Base-by-base conservation (phyloP, 331 rosid species). In the Acacia pycnantha region DNA sequence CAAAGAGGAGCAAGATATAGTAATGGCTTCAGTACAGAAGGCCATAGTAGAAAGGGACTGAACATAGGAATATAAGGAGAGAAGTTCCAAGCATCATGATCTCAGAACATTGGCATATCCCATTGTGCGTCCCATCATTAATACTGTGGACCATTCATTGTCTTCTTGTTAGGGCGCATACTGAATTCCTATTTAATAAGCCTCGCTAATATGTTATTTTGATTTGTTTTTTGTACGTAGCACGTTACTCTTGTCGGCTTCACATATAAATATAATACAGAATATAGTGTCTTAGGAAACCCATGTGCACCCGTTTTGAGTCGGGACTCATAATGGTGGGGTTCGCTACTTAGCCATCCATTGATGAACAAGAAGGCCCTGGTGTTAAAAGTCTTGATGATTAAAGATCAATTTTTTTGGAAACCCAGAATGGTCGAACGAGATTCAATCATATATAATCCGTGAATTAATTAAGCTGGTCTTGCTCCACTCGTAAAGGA, bases 241-340 rank as follows among this genome's bases (percentile, higher is more conserved):
- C 87, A 81, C 71, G 87, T 84, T 77, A 81, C 84, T 53, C 27
- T 77, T 77, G 85, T 84, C 84, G 41, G 70, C 19, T 58, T 18
- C 54, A 58, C 1, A 5, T 33, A 37, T n/a, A n/a, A n/a, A 5
- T 33, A 37, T 26, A 31, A 24, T 26, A 43, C 40, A 64, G 18
- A 24, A 24, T 7, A 72, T 46, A 47, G 68, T n/a, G 68, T 73
- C 43, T 26, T 18, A 24, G 29, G 46, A 9, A 71, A 3, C 76
- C 50, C 80, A 73, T 47, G 80, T 73, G 83, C 61, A 29, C 26
- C 73, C 10, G 68, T 78, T 66, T 51, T 22, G 44, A 64, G 51
- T 65, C 29, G 41, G 43, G 37, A 12, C 29, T 33, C 10, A 2
- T 26, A 1, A n/a, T 24, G 27, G 37, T 33, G 47, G 37, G 82